These are phyloP conservation scores for Bolboschoenus planiculmis DNA, from an alignment of 176 grass and related monocot genomes.

Conservation along the genomic window DNA sequence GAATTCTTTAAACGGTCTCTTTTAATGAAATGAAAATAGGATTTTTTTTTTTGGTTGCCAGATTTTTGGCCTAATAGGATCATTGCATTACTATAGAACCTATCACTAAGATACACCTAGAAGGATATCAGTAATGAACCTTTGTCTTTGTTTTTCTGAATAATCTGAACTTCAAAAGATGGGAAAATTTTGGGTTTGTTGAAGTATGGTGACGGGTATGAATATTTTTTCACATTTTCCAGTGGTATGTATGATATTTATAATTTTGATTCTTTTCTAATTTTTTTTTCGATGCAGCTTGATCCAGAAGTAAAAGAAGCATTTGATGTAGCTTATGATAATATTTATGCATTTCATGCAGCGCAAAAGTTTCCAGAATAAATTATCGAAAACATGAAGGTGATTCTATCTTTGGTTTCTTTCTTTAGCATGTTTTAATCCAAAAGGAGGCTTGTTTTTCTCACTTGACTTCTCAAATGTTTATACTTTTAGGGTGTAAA, in stretches of 20 bases:
- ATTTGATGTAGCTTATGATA: constrained; percentile 89
- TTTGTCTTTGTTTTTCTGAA: neutral
- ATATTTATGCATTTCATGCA: constrained; percentile 94
- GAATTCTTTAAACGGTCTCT: neutral
- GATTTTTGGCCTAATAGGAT: neutral
- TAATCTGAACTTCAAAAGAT: too few species aligned
- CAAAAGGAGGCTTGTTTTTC: neutral
- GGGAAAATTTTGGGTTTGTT: neutral
- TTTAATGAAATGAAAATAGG: neutral
- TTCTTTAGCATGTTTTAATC: neutral
- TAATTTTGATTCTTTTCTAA: neutral
- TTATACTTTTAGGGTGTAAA: constrained; percentile 69
- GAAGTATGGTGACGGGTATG: neutral
- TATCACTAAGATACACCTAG: too few species aligned
- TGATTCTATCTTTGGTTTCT: constrained; percentile 27
- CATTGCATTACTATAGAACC: neutral
- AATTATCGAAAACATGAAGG: constrained; percentile 81
- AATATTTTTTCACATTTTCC: neutral
- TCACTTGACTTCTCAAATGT: neutral
- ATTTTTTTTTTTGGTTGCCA: too few species aligned
- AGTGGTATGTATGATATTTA: neutral
- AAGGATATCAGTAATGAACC: neutral
- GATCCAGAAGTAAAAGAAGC: constrained; percentile 82
- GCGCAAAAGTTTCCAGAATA: constrained; percentile 76
- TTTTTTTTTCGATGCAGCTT: constrained; percentile 43